Evolutionary conservation across 2,329 filamentous ascomycete species (phyloP).

Genomic region (Leptographium galeiforme): DNA sequence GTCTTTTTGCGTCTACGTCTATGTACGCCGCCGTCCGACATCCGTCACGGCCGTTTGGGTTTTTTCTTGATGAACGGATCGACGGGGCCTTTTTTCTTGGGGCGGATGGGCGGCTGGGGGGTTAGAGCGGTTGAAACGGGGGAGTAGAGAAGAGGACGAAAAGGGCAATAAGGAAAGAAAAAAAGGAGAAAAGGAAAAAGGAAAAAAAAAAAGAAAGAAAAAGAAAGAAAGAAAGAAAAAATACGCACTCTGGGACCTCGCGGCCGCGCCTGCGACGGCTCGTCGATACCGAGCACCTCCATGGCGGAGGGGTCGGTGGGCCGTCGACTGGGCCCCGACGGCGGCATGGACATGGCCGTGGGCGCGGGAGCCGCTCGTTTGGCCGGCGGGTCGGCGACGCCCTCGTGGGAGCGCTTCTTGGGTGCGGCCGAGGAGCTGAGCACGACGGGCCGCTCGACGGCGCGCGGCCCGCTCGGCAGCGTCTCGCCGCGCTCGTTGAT

Average conservation of each 20-base stretch:
- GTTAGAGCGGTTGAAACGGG: background rate
- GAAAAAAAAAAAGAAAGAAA: background rate
- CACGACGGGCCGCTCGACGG: constrained; percentile 22
- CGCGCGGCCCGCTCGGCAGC: constrained; percentile 8
- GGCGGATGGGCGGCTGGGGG: constrained; percentile 9
- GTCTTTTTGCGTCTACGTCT: no score
- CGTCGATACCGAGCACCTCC: constrained; percentile 33
- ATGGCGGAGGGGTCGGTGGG: constrained; percentile 36
- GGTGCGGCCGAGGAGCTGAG: constrained; percentile 18
- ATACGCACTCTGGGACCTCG: constrained; percentile 1
- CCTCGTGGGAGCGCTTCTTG: constrained; percentile 33
- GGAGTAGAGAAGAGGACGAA: background rate
- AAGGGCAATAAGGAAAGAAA: no score
- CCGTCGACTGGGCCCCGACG: constrained; percentile 5
- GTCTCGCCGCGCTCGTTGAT: constrained; percentile 18
- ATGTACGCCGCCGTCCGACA: background rate
- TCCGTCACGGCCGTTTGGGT: constrained; percentile 1
- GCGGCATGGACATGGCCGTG: constrained; percentile 10
- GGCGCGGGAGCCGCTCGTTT: constrained; percentile 20
- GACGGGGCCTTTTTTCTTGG: constrained; percentile 25
- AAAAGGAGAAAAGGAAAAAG: no score
- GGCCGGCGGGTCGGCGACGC: constrained; percentile 16
- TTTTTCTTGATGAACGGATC: constrained; percentile 29
- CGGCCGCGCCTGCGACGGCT: constrained; percentile 10
- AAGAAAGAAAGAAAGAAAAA: background rate